Conservation (phyloP, 2,329 filamentous ascomycete genomes). For the Fusarium neocosmosporiellum region DNA sequence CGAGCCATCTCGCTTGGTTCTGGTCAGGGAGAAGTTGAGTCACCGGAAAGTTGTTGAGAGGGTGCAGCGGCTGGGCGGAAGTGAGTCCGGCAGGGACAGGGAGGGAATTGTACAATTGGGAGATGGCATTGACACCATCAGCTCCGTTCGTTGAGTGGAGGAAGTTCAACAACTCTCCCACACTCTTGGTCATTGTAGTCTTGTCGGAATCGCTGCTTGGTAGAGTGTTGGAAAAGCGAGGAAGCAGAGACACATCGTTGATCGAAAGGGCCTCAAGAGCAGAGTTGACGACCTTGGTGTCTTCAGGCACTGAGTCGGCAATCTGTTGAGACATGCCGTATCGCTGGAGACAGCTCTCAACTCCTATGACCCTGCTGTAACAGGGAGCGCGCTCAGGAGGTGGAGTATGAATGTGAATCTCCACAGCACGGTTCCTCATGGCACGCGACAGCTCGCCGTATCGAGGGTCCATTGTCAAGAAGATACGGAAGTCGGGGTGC, state of each 20-base stretch:
- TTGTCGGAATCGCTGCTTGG: slow-evolving; percentile 12
- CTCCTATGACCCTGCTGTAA: slow-evolving; percentile 54
- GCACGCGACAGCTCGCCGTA: slow-evolving; percentile 95
- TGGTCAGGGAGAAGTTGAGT: slow-evolving; percentile 56
- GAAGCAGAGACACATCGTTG: slow-evolving; percentile 55
- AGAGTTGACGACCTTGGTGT: slow-evolving; percentile 46
- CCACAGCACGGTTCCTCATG: slow-evolving; percentile 95
- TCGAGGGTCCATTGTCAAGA: slow-evolving; percentile 91
- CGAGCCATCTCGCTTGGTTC: slow-evolving; percentile 60
- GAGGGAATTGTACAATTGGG: slow-evolving; percentile 50
- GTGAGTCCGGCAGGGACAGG: slow-evolving; percentile 34
- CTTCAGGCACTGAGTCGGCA: slow-evolving; percentile 42
- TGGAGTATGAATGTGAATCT: slow-evolving; percentile 77
- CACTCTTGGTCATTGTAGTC: slow-evolving; percentile 12
- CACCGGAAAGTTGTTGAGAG: slow-evolving; percentile 68
- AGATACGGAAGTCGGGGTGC: slow-evolving; percentile 89
- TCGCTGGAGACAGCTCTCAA: slow-evolving; percentile 63
- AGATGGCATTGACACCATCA: slow-evolving; percentile 47
- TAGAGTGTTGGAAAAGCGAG: slow-evolving; percentile 45
- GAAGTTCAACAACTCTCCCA: slow-evolving; percentile 45
- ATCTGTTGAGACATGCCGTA: slow-evolving; percentile 54
- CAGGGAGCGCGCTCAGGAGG: slow-evolving; percentile 48
- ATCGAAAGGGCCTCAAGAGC: slow-evolving; percentile 61
- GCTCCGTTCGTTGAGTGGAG: slow-evolving; percentile 48
- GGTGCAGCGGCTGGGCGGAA: slow-evolving; percentile 63